Conservation (phyloP, 306 rosid species). For the Alnus glutinosa region DNA sequence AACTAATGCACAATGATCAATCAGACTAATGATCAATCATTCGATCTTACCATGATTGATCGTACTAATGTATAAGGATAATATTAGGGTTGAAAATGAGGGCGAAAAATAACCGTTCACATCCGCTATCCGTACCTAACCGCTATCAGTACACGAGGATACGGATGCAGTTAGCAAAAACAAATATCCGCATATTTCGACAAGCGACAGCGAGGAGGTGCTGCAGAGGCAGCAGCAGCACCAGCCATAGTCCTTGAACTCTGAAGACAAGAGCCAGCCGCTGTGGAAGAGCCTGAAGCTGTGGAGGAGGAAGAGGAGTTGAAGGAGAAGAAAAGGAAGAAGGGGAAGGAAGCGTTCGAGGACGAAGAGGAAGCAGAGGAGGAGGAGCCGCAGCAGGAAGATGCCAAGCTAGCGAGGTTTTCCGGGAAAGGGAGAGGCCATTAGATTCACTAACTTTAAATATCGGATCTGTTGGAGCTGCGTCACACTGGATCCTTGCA, state of each 20-base stretch:
- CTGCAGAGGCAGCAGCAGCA: slow-evolving; percentile 26
- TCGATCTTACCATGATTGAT: too few species aligned
- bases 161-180: too few species aligned
- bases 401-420: slow-evolving; percentile 73
- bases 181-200: slow-evolving; percentile 26
- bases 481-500: too few species aligned
- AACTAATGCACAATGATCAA: too few species aligned
- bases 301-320: slow-evolving; percentile 33
- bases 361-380: slow-evolving; percentile 39
- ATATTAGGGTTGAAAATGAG: too few species aligned
- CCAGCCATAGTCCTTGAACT: slow-evolving; percentile 14
- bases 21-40: too few species aligned
- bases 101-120: too few species aligned
- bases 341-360: not conserved
- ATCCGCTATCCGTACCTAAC: too few species aligned
- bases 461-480: too few species aligned
- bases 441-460: too few species aligned
- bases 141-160: too few species aligned
- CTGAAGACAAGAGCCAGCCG: slow-evolving; percentile 25
- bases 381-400: slow-evolving; percentile 50
- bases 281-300: slow-evolving; percentile 45
- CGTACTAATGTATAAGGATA: too few species aligned
- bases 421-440: slow-evolving; percentile 73
- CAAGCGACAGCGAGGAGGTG: slow-evolving; percentile 71
- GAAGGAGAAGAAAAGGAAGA: not conserved